phyloP scores from a whole-genome alignment of 2,329 filamentous ascomycete genomes.

The Claviceps arundinis region DNA sequence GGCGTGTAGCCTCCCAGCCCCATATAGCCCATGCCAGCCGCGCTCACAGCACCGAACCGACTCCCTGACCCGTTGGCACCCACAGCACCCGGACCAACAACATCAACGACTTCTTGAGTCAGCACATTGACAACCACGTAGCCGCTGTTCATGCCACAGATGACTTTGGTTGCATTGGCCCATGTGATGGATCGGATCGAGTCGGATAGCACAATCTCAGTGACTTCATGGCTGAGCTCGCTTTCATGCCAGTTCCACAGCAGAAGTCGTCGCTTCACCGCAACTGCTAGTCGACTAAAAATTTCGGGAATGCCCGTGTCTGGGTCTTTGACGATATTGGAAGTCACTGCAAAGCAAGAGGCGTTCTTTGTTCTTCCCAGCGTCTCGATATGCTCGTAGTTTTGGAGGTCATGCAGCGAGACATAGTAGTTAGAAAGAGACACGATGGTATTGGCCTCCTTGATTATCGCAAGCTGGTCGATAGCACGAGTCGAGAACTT shows the following conservation, averaged over 20 bases:
- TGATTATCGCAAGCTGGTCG: conserved; percentile 89
- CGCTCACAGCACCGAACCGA: conserved; percentile 71
- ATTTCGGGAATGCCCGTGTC: conserved; percentile 83
- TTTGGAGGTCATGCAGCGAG: conserved; percentile 78
- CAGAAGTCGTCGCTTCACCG: conserved; percentile 78
- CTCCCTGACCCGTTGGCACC: conserved; percentile 51
- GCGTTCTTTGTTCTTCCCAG: conserved; percentile 78
- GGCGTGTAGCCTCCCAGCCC: conserved; percentile 85
- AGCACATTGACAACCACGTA: conserved; percentile 83
- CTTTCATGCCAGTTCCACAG: conserved; percentile 96
- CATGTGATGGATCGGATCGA: conserved; percentile 82
- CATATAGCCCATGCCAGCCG: conserved; percentile 91
- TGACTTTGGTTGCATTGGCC: conserved; percentile 73
- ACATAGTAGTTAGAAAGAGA: conserved; percentile 84
- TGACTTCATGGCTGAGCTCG: conserved; percentile 61
- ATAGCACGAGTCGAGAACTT: conserved; percentile 84
- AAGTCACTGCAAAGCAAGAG: conserved; percentile 80
- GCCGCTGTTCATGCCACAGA: conserved; percentile 82
- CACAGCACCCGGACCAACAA: conserved; percentile 62
- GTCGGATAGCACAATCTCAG: conserved; percentile 68
- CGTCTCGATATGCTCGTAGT: conserved; percentile 67
- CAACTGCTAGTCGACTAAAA: conserved; percentile 80
- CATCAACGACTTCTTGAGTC: conserved; percentile 59
- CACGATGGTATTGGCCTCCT: conserved; percentile 83
- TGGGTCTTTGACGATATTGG: conserved; percentile 84